Evolutionary conservation across 768 basidiomycete species (phyloP).

Genomic region (Phanerochaete sordida): DNA sequence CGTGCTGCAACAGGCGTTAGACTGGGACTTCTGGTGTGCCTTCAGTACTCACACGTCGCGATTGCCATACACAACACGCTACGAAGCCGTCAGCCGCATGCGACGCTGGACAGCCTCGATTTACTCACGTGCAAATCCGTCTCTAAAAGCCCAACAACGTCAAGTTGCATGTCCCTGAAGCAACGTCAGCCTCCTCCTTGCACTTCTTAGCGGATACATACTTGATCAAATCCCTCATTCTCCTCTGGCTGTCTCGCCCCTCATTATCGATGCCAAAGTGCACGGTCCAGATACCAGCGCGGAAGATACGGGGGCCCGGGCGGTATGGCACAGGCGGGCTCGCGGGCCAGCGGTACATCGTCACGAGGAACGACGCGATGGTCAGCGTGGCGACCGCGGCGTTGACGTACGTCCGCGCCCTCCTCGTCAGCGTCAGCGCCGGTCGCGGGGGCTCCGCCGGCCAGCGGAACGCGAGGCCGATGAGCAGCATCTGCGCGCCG

Average conservation of each 20-base stretch:
- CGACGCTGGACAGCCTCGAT: neutral
- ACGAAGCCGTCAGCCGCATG: conserved; percentile 10
- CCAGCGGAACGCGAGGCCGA: conserved; percentile 48
- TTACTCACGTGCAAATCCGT: conserved; percentile 76
- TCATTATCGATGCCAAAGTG: conserved; percentile 84
- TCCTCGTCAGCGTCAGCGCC: conserved; percentile 2
- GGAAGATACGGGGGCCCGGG: conserved; percentile 62
- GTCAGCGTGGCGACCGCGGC: conserved; percentile 20
- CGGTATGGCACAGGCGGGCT: conserved; percentile 54
- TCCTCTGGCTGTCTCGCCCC: conserved; percentile 67
- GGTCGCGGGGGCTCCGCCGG: conserved; percentile 16
- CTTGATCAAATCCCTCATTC: conserved; percentile 53
- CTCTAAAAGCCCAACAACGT: conserved; percentile 82
- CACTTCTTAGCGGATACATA: conserved; percentile 7
- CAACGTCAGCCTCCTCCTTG: neutral
- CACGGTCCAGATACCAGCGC: conserved; percentile 87
- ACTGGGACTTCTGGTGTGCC: too few species aligned
- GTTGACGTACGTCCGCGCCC: conserved; percentile 8
- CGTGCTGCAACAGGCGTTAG: conserved; percentile 51
- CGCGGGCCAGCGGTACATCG: conserved; percentile 52
- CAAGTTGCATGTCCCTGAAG: conserved; percentile 74
- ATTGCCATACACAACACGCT: conserved; percentile 78
- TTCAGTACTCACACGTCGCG: conserved; percentile 63
- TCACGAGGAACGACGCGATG: conserved; percentile 43
- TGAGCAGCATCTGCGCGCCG: conserved; percentile 45